Conservation (phyloP, 2,329 filamentous ascomycete species). For the Chrysosporium queenslandicum region DNA sequence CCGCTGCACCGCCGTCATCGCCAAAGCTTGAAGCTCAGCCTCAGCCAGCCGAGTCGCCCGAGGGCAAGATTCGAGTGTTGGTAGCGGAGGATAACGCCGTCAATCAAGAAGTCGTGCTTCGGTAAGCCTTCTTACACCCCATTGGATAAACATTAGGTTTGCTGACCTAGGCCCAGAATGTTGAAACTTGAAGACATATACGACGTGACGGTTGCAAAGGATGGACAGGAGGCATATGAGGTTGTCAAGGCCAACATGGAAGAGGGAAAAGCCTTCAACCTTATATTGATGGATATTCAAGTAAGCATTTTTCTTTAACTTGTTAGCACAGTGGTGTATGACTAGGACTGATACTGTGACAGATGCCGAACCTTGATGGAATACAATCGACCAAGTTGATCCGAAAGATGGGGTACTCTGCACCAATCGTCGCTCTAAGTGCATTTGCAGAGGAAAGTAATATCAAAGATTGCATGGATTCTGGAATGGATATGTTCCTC, state of each 20-base stretch:
- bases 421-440: conserved; percentile 81
- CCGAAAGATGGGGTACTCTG: conserved; percentile 72
- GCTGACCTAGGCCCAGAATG: conserved; percentile 34
- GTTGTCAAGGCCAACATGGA: conserved; percentile 61
- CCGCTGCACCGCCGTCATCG: conserved; percentile 44
- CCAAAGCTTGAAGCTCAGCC: conserved; percentile 45
- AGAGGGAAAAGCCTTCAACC: conserved; percentile 68
- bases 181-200: conserved; percentile 43
- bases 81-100: conserved; percentile 92
- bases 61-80: conserved; percentile 65
- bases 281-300: conserved; percentile 90
- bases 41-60: background rate
- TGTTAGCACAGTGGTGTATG: background rate
- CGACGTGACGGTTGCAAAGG: conserved; percentile 81
- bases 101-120: conserved; percentile 77
- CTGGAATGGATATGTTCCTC: conserved; percentile 55
- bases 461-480: conserved; percentile 73
- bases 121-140: conserved; percentile 19
- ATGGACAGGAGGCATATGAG: conserved; percentile 80
- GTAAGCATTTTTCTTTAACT: conserved; percentile 41
- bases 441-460: conserved; percentile 88
- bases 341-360: background rate
- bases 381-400: conserved; percentile 78
- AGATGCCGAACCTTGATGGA: conserved; percentile 85
- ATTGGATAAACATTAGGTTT: background rate